These are phyloP conservation scores for Schwanniomyces pseudopolymorphus DNA, from an alignment of 805 yeast genomes.

Conservation along the genomic window DNA sequence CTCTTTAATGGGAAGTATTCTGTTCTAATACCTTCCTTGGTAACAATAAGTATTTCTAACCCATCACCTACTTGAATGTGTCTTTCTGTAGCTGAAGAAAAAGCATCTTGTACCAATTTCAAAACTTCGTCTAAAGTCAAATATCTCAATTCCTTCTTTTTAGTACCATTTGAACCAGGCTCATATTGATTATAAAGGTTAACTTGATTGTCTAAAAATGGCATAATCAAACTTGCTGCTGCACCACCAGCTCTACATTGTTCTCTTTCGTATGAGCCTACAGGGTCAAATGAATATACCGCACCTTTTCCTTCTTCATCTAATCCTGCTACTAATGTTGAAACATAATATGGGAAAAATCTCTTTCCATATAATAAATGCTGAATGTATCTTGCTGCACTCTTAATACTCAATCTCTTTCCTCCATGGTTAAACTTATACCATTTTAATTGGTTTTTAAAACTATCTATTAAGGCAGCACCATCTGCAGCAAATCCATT, in stretches of 20 bases:
- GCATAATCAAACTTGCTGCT: constrained; percentile 94
- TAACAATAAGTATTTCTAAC: constrained; percentile 83
- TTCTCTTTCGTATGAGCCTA: constrained; percentile 96
- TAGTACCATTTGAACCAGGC: constrained; percentile 71
- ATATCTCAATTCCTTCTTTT: constrained; percentile 59
- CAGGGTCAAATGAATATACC: constrained; percentile 94
- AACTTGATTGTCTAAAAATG: constrained; percentile 96
- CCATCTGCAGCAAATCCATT: constrained; percentile 98
- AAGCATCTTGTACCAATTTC: constrained; percentile 87
- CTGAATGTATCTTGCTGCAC: constrained; percentile 90
- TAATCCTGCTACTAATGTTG: constrained; percentile 91
- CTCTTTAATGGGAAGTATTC: constrained; percentile 85
- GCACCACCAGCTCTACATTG: constrained; percentile 98
- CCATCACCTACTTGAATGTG: constrained; percentile 99
- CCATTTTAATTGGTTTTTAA: constrained; percentile 76
- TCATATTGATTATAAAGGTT: constrained; percentile 90
- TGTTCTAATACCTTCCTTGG: constrained; percentile 87
- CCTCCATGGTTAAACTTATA: constrained; percentile 83
- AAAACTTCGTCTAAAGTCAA: constrained; percentile 82
- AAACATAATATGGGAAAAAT: constrained; percentile 95
- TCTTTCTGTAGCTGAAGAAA: constrained; percentile 95
- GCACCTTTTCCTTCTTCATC: constrained; percentile 93
- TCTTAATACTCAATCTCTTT: constrained; percentile 61
- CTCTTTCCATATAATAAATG: constrained; percentile 89
- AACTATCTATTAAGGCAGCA: constrained; percentile 73